These are phyloP conservation scores for Macadamia integrifolia DNA, from an alignment of 164 flowering plant species.

Conservation along the genomic window DNA sequence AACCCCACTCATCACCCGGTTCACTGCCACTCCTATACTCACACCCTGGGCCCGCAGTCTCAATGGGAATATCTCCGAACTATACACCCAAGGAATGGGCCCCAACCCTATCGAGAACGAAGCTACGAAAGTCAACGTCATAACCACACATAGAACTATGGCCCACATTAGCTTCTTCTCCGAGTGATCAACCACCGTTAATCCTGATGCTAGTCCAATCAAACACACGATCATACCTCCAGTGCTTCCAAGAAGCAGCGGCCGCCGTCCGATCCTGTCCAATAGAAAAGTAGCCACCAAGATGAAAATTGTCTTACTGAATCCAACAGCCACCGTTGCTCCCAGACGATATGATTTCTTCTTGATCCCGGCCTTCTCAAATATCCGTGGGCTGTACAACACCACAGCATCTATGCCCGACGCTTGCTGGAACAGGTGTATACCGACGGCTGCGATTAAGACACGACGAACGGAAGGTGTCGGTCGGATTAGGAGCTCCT, in stretches of 20 bases:
- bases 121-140: slow-evolving; percentile 39
- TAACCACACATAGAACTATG: slow-evolving; percentile 28
- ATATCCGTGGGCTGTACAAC: slow-evolving; percentile 59
- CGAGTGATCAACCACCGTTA: slow-evolving; percentile 40
- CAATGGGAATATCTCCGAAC: slow-evolving; percentile 66
- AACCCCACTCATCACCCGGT: slow-evolving; percentile 51
- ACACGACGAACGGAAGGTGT: slow-evolving; percentile 58
- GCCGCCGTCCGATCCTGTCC: slow-evolving; percentile 56
- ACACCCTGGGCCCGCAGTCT: slow-evolving; percentile 54
- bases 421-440: slow-evolving; percentile 72
- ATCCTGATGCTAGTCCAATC: slow-evolving; percentile 23
- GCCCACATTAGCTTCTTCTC: slow-evolving; percentile 41
- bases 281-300: slow-evolving; percentile 50
- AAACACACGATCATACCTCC: slow-evolving; percentile 57
- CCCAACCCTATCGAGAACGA: slow-evolving; percentile 67
- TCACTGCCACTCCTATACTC: slow-evolving; percentile 49
- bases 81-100: slow-evolving; percentile 76
- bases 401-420: slow-evolving; percentile 74
- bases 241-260: slow-evolving; percentile 48
- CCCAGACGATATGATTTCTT: slow-evolving; percentile 26
- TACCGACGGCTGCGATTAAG: slow-evolving; percentile 49
- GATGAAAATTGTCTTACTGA: slow-evolving; percentile 47
- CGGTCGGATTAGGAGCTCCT: slow-evolving; percentile 50
- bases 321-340: slow-evolving; percentile 66
- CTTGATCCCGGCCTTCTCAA: slow-evolving; percentile 56